Base-by-base conservation (phyloP, 1,284 basidiomycete species). In the Lentinula novae-zelandiae region DNA sequence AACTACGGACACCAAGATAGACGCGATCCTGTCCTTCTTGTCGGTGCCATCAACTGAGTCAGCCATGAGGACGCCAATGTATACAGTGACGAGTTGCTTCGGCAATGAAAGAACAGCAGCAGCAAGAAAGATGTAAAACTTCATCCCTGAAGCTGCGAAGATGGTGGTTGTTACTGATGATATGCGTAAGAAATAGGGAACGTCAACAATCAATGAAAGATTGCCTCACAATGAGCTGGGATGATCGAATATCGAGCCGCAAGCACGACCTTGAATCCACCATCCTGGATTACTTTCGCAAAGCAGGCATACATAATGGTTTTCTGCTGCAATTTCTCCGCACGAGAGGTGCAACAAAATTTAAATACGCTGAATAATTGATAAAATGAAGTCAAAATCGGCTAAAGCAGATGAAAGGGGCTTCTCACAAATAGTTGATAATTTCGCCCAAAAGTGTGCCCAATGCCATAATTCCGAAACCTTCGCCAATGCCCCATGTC, bases 111-210 rank as follows among this genome's bases (percentile, higher is more conserved):
- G 74, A 55, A 92, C 75, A 0, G 89, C 87, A 3, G 91, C 89
- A 13, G 91, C 65, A 39, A 80, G 79, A 72, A 92, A 93, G 20
- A 86, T 78, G 69, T 85, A 79, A 65, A 93, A 83, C 60, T 76
- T 76, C 87, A 92, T 92, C 46, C 89, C 90, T 69, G 88, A 91
- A 0, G 90, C 90, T 0, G 90, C 83, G 72, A 93, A 93, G 3
- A 93, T 82, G 15, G 88, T 89, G 1, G 90, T 90, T 0, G 85
- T 86, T 68, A 87, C 78, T 80, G 60, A 38, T 38, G 42, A 50
- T 27, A 33, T 57, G 27, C 31, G 20, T 36, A 15, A 36, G 31
- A 46, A n/a, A 39, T 17, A n/a, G 20, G 9, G 10, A 7, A 4
- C 15, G 2, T 2, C 7, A 5, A 8, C 5, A 1, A 5, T 7